phyloP scores from a whole-genome alignment of 192 early-diverging fungal species.

The Linnemannia elongata region DNA sequence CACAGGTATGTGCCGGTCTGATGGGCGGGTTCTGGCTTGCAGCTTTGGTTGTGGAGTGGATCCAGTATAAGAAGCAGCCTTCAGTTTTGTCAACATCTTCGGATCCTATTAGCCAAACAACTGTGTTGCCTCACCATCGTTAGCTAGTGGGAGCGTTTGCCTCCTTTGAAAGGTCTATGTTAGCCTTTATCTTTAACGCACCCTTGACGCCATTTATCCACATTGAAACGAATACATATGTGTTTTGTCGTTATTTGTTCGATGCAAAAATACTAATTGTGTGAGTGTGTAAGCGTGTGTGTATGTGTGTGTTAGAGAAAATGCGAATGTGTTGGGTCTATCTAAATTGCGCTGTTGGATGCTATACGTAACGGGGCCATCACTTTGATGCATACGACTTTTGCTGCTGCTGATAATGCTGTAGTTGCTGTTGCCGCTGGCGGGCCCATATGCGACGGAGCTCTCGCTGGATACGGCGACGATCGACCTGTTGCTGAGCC shows the following conservation, averaged over 20 bases:
- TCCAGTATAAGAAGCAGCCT: conserved; percentile 29
- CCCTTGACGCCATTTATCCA: too few relatives aligned
- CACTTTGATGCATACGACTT: not conserved
- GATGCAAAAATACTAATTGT: too few relatives aligned
- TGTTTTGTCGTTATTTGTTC: too few relatives aligned
- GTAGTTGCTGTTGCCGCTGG: not conserved
- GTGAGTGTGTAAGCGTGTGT: not conserved
- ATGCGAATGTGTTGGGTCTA: not conserved
- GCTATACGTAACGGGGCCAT: not conserved
- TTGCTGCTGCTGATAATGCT: not conserved
- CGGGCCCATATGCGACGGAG: not conserved
- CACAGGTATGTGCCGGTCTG: conserved; percentile 37
- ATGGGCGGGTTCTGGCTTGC: conserved; percentile 48
- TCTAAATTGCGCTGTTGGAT: not conserved
- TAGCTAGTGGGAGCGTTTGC: not conserved
- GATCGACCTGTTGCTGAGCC: conserved; percentile 32
- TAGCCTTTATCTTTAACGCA: too few relatives aligned
- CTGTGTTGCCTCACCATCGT: not conserved
- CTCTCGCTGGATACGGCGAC: conserved; percentile 20
- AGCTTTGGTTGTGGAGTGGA: conserved; percentile 3
- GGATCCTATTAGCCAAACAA: not conserved
- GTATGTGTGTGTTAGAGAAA: too few relatives aligned
- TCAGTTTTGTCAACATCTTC: not conserved
- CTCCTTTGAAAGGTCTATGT: too few relatives aligned
- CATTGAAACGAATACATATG: too few relatives aligned